These are phyloP conservation scores for Immersiporthe knoxdaviesiana DNA, from an alignment of 2,329 filamentous ascomycete genomes.

Conservation along the genomic window DNA sequence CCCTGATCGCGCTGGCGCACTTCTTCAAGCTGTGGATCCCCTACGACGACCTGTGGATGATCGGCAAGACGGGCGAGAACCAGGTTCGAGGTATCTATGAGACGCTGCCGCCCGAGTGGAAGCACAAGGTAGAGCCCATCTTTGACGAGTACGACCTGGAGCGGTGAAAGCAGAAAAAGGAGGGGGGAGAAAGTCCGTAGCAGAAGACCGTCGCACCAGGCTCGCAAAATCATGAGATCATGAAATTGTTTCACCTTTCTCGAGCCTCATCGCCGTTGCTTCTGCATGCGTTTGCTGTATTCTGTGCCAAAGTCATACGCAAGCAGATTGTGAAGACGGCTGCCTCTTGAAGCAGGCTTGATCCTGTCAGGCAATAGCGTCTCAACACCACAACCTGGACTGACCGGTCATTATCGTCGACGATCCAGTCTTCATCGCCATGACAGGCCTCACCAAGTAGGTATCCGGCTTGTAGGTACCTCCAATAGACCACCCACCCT, in stretches of 20 bases:
- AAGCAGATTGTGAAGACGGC: neutral
- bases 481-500: too few species aligned
- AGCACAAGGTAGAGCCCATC: conserved; percentile 40
- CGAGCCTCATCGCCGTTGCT: neutral
- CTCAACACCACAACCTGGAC: neutral
- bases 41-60: conserved; percentile 42
- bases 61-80: conserved; percentile 41
- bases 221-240: neutral
- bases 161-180: neutral
- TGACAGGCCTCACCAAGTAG: neutral
- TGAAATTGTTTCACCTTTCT: neutral
- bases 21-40: conserved; percentile 45
- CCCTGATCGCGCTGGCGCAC: conserved; percentile 43
- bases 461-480: neutral
- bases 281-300: neutral
- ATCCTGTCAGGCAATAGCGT: neutral
- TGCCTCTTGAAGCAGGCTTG: neutral
- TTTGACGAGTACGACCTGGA: conserved; percentile 36
- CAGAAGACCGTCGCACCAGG: neutral
- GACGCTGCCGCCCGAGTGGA: conserved; percentile 41
- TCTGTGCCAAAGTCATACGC: neutral
- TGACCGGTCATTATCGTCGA: neutral
- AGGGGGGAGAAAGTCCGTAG: neutral
- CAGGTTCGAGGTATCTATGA: conserved; percentile 44
- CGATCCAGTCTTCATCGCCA: neutral